Conservation (phyloP, 495 filamentous ascomycete species). For the Daldinia grandis region DNA sequence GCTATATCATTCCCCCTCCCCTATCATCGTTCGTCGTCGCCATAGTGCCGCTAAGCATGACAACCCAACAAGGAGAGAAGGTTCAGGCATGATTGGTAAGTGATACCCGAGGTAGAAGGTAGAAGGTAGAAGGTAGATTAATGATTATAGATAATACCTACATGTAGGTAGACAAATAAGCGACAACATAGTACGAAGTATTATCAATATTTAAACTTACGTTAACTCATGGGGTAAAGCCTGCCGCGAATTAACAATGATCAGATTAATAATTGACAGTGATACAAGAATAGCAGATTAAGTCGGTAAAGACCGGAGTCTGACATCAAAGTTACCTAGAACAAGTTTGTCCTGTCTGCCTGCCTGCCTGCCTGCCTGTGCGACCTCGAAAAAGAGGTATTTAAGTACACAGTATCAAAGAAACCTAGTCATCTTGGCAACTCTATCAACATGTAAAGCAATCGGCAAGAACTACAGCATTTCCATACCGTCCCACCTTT, state of each 20-base stretch:
- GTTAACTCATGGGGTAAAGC: neutral
- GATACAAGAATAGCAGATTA: neutral
- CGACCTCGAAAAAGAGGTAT: neutral
- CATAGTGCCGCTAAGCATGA: conserved; percentile 12
- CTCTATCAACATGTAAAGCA: conserved; percentile 16
- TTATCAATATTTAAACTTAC: neutral
- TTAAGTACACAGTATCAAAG: neutral
- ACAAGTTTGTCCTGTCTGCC: neutral
- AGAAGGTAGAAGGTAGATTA: no score
- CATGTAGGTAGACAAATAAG: neutral
- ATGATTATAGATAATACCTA: neutral
- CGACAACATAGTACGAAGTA: neutral
- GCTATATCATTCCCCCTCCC: conserved; percentile 2
- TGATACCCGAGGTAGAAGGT: neutral
- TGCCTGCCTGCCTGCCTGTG: neutral
- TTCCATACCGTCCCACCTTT: conserved; percentile 16
- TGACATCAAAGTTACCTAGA: neutral
- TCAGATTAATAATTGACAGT: conserved; percentile 1
- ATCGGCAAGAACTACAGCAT: conserved; percentile 27
- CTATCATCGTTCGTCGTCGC: neutral
- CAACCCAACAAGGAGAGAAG: neutral
- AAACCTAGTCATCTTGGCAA: neutral
- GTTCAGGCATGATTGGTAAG: neutral
- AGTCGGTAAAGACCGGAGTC: conserved; percentile 30
- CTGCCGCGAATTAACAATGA: neutral